A percentile compares a stretch with the other conserved stretches of the same genome.
Conservation (phyloP, 352 stramenopile genomes). For the Blastocystis sp. region DNA sequence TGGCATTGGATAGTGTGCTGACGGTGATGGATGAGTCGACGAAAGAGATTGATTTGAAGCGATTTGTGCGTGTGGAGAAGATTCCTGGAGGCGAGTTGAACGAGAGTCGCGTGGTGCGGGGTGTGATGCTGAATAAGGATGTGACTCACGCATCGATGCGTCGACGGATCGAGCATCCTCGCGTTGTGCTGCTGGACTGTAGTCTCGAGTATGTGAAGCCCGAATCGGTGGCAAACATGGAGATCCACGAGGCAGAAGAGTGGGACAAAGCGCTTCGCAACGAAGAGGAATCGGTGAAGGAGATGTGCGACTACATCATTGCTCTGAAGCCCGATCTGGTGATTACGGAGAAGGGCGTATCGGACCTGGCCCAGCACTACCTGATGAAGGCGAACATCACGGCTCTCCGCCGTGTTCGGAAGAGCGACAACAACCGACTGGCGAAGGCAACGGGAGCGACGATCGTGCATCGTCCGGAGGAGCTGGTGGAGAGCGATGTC, state of each 20-base stretch:
- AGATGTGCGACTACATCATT: slow-evolving; percentile 91
- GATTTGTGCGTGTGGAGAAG: slow-evolving; percentile 98
- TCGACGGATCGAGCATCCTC: slow-evolving; percentile 91
- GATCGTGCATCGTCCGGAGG: slow-evolving; percentile 92
- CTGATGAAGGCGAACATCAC: slow-evolving; percentile 97
- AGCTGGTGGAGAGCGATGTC: slow-evolving; percentile 97
- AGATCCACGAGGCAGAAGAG: slow-evolving; percentile 95
- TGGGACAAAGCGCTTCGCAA: slow-evolving; percentile 95
- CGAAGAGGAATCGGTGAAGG: slow-evolving; percentile 99
- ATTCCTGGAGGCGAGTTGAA: slow-evolving; percentile 88
- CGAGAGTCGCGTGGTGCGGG: slow-evolving; percentile 87
- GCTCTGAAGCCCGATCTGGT: slow-evolving; percentile 97
- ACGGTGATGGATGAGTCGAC: slow-evolving; percentile 73
- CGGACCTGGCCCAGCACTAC: slow-evolving; percentile 97
- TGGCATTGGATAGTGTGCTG: slow-evolving; percentile 90
- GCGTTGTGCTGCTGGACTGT: slow-evolving; percentile 94
- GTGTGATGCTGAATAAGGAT: slow-evolving; percentile 99
- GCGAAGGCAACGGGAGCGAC: slow-evolving; percentile 89
- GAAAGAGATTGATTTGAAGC: slow-evolving; percentile 97
- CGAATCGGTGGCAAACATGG: slow-evolving; percentile 90
- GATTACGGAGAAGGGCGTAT: slow-evolving; percentile 98
- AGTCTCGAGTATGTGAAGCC: slow-evolving; percentile 99
- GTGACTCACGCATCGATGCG: slow-evolving; percentile 98
- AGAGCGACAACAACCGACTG: slow-evolving; percentile 99
- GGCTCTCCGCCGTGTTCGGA: slow-evolving; percentile 92